Evolutionary conservation across 352 stramenopile genomes (phyloP).

Genomic region (Phytophthora sp.): DNA sequence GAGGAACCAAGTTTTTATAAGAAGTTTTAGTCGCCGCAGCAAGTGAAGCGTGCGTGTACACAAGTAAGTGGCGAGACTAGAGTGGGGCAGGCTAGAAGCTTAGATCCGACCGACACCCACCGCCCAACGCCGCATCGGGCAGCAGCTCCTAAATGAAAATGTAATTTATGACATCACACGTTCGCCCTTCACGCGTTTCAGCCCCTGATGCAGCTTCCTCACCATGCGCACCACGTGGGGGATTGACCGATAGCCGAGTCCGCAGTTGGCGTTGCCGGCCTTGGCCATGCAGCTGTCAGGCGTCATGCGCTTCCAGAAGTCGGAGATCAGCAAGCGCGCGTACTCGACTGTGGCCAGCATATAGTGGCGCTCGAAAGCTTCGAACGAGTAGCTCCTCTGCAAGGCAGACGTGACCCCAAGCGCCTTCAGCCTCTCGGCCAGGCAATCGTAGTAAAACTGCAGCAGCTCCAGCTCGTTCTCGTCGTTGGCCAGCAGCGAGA

Average conservation of each 20-base stretch:
- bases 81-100: constrained; percentile 5
- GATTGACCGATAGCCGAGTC: constrained; percentile 72
- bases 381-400: constrained; percentile 46
- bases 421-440: constrained; percentile 27
- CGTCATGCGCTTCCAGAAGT: constrained; percentile 68
- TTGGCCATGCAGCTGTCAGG: constrained; percentile 48
- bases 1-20: constrained; percentile 4
- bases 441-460: constrained; percentile 58
- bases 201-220: constrained; percentile 43
- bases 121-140: neutral
- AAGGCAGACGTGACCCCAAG: constrained; percentile 2
- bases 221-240: constrained; percentile 69
- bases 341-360: constrained; percentile 71
- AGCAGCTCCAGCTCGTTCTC: constrained; percentile 45
- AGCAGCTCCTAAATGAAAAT: neutral
- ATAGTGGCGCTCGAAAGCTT: constrained; percentile 63
- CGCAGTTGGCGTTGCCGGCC: constrained; percentile 61
- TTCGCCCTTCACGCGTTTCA: constrained; percentile 46
- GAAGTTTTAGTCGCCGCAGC: neutral
- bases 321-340: constrained; percentile 59
- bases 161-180: constrained; percentile 21
- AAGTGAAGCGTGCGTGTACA: constrained; percentile 26
- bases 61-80: constrained; percentile 6
- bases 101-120: constrained; percentile 12
- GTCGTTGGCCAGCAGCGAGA: constrained; percentile 44